Evolutionary conservation across 225 moss, liverwort and hornwort genomes (phyloP).

Genomic region (Pleurozium schreberi): DNA sequence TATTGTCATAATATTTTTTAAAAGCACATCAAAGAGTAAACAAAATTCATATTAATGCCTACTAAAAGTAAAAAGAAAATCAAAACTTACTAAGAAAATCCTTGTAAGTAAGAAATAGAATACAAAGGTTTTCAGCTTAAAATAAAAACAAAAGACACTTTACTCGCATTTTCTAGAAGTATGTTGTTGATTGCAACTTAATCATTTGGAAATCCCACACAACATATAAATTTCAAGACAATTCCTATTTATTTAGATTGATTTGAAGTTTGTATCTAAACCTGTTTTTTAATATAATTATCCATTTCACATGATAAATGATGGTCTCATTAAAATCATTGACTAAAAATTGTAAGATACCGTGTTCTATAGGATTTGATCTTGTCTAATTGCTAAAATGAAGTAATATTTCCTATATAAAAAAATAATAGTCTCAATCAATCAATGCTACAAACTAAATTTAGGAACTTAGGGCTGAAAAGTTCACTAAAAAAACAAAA

Average conservation of each 20-base stretch:
- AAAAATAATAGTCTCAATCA: not conserved
- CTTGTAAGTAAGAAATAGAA: not conserved
- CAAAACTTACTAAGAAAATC: not conserved
- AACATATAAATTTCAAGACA: not conserved
- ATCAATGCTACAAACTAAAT: not conserved
- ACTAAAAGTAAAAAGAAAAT: not conserved
- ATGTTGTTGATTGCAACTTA: not conserved
- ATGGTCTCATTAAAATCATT: no score
- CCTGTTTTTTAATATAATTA: accelerated
- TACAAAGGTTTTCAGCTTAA: accelerated
- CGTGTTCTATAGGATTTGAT: no score
- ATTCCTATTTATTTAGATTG: not conserved
- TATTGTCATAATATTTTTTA: not conserved
- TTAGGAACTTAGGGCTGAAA: not conserved
- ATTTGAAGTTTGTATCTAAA: not conserved
- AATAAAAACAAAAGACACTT: not conserved
- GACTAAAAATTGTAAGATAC: not conserved
- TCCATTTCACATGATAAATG: not conserved
- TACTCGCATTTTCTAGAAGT: not conserved
- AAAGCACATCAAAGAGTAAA: not conserved
- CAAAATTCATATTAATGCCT: not conserved
- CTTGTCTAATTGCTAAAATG: not conserved
- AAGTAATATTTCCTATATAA: not conserved
- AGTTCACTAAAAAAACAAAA: not conserved
- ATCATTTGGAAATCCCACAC: not conserved